These are phyloP conservation scores for Sporothrix luriei DNA, from an alignment of 2,329 filamentous ascomycete genomes.

Conservation along the genomic window DNA sequence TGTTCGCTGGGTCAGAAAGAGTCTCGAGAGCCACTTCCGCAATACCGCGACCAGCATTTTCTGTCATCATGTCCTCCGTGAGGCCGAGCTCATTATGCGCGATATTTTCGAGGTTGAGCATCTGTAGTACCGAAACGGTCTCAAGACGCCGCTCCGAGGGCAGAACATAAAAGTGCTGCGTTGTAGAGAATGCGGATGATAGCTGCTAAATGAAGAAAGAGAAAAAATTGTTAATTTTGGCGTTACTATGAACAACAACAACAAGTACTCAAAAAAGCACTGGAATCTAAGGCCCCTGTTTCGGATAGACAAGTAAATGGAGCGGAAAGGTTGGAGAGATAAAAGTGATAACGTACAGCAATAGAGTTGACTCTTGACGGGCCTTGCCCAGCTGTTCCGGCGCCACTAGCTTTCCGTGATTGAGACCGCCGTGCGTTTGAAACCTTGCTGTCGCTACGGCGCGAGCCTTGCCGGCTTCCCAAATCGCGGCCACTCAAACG, in stretches of 20 bases:
- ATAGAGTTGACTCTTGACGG: slow-evolving; percentile 54
- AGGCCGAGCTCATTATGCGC: slow-evolving; percentile 85
- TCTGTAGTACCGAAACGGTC: slow-evolving; percentile 73
- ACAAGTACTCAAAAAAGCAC: background rate
- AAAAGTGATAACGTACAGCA: slow-evolving; percentile 10
- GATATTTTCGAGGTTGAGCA: slow-evolving; percentile 90
- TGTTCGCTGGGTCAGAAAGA: slow-evolving; percentile 64
- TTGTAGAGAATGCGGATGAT: slow-evolving; percentile 34
- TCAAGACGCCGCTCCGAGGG: slow-evolving; percentile 62
- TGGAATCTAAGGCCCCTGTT: background rate
- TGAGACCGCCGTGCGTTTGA: slow-evolving; percentile 55
- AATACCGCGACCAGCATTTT: slow-evolving; percentile 86
- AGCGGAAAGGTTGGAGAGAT: too few relatives aligned
- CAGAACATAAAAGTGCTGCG: slow-evolving; percentile 55
- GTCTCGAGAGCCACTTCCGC: slow-evolving; percentile 78
- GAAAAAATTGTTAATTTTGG: background rate
- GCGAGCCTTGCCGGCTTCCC: slow-evolving; percentile 54
- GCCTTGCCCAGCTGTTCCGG: slow-evolving; percentile 45
- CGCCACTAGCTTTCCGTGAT: slow-evolving; percentile 58
- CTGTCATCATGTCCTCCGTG: slow-evolving; percentile 85
- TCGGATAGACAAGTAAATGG: background rate
- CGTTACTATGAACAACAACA: background rate
- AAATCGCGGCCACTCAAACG: slow-evolving; percentile 54
- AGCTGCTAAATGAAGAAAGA: slow-evolving; percentile 31
- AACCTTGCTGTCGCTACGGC: slow-evolving; percentile 58